phyloP scores from a whole-genome alignment of 2,329 filamentous ascomycete genomes.

The Ilyonectria destructans region DNA sequence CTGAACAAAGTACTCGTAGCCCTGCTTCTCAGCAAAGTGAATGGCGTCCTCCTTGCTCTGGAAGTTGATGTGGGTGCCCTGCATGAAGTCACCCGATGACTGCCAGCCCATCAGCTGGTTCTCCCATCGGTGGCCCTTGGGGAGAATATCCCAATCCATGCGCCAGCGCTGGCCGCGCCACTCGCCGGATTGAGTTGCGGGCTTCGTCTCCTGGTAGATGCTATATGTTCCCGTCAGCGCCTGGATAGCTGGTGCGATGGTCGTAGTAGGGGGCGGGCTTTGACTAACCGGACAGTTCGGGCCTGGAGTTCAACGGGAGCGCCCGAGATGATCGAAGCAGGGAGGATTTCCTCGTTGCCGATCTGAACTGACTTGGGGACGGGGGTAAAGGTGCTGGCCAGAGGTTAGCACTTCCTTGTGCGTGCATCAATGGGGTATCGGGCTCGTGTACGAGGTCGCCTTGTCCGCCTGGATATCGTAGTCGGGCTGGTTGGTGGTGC shows the following conservation, averaged over 20 bases:
- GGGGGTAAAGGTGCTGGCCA: constrained; percentile 85
- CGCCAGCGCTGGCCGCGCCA: constrained; percentile 92
- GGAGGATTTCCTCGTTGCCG: constrained; percentile 86
- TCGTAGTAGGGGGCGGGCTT: background rate
- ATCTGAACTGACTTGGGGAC: constrained; percentile 92
- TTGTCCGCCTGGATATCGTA: constrained; percentile 88
- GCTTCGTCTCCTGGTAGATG: constrained; percentile 92
- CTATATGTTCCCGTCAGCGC: constrained; percentile 63
- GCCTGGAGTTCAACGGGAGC: constrained; percentile 95
- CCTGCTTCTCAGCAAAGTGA: constrained; percentile 96
- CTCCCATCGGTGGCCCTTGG: constrained; percentile 97
- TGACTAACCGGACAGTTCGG: constrained; percentile 87
- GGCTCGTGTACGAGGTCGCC: constrained; percentile 82
- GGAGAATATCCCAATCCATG: constrained; percentile 97
- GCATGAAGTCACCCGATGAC: constrained; percentile 94
- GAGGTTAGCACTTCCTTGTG: constrained; percentile 39
- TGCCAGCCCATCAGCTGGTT: constrained; percentile 99
- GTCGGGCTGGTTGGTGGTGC: constrained; percentile 79
- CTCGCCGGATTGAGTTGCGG: constrained; percentile 95
- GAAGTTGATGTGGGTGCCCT: constrained; percentile 93
- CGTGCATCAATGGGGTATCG: constrained; percentile 7
- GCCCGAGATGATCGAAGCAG: constrained; percentile 90
- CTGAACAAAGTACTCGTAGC: constrained; percentile 99
- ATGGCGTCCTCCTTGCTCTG: constrained; percentile 95
- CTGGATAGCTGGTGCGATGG: background rate